Base-by-base conservation (phyloP, 768 basidiomycete genomes). In the Imleria badia region DNA sequence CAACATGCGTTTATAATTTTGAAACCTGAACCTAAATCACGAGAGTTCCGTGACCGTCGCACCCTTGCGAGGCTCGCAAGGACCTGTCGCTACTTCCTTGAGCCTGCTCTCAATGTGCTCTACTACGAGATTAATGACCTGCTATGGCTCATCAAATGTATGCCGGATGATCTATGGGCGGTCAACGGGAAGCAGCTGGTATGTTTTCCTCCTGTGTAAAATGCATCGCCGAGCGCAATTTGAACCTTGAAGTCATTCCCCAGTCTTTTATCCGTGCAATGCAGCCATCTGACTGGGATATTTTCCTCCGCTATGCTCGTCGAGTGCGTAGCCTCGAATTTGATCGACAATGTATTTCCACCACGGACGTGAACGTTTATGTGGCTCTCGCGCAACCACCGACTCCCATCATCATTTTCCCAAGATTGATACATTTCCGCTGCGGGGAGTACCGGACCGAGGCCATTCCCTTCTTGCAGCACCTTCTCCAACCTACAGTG, bases 51-150 rank as follows among this genome's bases (percentile, higher is more conserved):
- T 55, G 69, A 69, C 33, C 68, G 61, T 47, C 56, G 52, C 13
- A 67, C 70, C 57, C 65, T 69, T 58, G 70, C 69, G 53, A 58
- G 65, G 59, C 65, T 69, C 33, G 68, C 70, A 55, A 69, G 69
- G 49, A 67, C 65, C 42, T 65, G 50, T 49, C 68, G 60, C 56
- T 67, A 48, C 59, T 69, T 69, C 63, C 61, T 61, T 8, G 69
- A 69, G 54, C 68, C 68, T 59, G 67, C 69, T 60, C 65, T 69
- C 59, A 62, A 69, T 14, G 61, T 61, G 38, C 63, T 69, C 29
- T 69, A 71, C 61, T 56, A 67, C 44, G 69, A 69, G 61, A 62
- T 69, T 19, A 51, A 51, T 58, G 65, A 67, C 58, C 67, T 69
- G 48, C 55, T 72, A 41, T 69, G 65, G 52, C 65, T 69, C 61